Percentiles rank a stretch among this genome's conserved stretches.
phyloP scores from a whole-genome alignment of 1,284 basidiomycete species.

The Mycena sp. region DNA sequence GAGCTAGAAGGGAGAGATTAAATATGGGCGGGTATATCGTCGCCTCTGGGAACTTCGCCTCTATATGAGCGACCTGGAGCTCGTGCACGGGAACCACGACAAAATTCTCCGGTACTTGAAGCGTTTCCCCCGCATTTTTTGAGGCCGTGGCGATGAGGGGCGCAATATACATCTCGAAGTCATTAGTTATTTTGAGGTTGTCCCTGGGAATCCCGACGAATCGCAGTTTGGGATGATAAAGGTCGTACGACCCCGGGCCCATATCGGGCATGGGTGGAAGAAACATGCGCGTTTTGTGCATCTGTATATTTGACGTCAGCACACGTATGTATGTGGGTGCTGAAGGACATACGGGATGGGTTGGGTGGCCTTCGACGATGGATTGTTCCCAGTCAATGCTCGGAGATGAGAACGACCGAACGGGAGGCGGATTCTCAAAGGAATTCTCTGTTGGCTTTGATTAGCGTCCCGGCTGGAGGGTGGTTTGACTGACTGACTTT shows the following conservation, averaged over 20 bases:
- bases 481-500: conserved; percentile 45
- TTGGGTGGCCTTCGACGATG: conserved; percentile 64
- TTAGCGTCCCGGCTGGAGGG: conserved; percentile 12
- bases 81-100: conserved; percentile 60
- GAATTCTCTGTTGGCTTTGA: conserved; percentile 47
- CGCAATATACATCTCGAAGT: conserved; percentile 52
- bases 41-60: conserved; percentile 56
- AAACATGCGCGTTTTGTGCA: conserved; percentile 62
- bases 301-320: conserved; percentile 41
- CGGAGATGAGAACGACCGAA: conserved; percentile 51
- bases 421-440: conserved; percentile 53
- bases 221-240: conserved; percentile 55
- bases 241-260: conserved; percentile 53
- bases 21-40: conserved; percentile 52
- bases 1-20: conserved; percentile 52
- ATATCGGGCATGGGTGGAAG: conserved; percentile 55
- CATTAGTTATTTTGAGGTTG: conserved; percentile 54
- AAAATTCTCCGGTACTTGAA: conserved; percentile 45
- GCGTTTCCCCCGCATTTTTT: conserved; percentile 42
- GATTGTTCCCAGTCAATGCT: conserved; percentile 66
- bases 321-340: background rate
- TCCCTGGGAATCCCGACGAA: conserved; percentile 52
- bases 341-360: conserved; percentile 53
- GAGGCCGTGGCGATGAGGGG: conserved; percentile 50
- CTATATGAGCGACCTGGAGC: conserved; percentile 56